Evolutionary conservation across 163 green algal genomes (phyloP), one percentile per base, ranked within the genome.

Genomic region (Chloromonas sp.): DNA sequence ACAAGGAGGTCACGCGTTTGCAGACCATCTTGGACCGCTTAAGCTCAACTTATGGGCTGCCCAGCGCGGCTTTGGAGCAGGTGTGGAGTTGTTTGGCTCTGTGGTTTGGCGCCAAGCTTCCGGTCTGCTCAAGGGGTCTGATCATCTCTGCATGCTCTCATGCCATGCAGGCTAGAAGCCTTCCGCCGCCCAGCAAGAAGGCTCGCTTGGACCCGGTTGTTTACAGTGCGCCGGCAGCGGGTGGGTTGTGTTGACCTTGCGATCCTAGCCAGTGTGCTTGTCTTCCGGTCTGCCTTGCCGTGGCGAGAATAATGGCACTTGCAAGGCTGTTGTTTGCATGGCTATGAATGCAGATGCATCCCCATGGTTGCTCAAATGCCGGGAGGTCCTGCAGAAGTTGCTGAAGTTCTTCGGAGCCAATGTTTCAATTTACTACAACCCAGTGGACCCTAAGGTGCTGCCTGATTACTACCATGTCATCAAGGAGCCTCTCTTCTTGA

Each of bases 401-500:
- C 81, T 83, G 15, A 36, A 8, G 13, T 14, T 57, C 58, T 70
- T 79, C 60, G 76, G 79, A 3, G 60, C 60, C 0, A 58, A 79
- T 60, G 84, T 78, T 76, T 76, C 87, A 15, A 78, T 89, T 14
- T 89, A 87, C 76, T 87, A 87, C 59, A 70, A 78, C 58, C 81
- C 86, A 8, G 86, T 89, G 1, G 76, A 77, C 70, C 86, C 86
- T 5, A 79, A 70, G n/a, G 81, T 89, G 36, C 84, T 85, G 58
- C 60, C 76, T 60, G 76, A 87, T 57, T 89, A 89, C 81, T 89
- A 89, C 84, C 3, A 14, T 36, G 66, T 81, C 61, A 83, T 89
- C 77, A 57, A 2, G 1, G 66, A 79, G 5, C 86, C 86, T 14
- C 84, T 89, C 61, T 87, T 85, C 13, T 81, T 89, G 13, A 59